Percentiles rank a stretch among this genome's conserved stretches.
Evolutionary conservation across 1,139 yeast species (phyloP).

Genomic region (Scheffersomyces insectosa): DNA sequence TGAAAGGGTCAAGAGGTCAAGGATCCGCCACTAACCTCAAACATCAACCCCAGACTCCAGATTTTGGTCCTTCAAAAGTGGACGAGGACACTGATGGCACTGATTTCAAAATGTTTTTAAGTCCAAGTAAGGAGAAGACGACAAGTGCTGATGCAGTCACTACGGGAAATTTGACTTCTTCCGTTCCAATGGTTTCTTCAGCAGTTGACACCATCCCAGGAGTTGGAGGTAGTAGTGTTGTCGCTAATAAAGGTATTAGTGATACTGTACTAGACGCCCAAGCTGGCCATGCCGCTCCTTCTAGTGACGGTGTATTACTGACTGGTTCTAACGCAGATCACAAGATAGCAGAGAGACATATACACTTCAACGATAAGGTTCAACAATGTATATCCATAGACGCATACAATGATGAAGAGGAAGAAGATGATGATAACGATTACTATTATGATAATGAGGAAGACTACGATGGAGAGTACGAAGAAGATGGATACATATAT

Average conservation of each 20-base stretch:
- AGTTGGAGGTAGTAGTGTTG: neutral
- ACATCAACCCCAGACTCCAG: neutral
- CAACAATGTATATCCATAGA: slow-evolving; percentile 85
- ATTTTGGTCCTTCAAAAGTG: neutral
- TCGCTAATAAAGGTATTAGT: neutral
- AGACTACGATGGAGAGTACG: slow-evolving; percentile 24
- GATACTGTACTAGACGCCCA: neutral
- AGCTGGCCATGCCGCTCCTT: neutral
- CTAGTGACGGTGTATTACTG: neutral
- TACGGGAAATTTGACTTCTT: neutral
- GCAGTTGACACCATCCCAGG: neutral
- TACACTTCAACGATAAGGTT: slow-evolving; percentile 90
- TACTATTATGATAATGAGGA: slow-evolving; percentile 25
- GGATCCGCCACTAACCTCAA: neutral
- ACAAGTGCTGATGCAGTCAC: neutral
- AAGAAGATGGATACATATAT: slow-evolving; percentile 10
- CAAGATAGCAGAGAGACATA: slow-evolving; percentile 53
- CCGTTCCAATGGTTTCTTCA: neutral
- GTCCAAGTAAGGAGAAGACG: neutral
- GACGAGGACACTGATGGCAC: neutral
- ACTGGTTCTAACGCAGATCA: slow-evolving; percentile 1
- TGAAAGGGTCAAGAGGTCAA: neutral
- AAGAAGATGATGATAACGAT: slow-evolving; percentile 14
- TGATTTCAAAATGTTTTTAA: neutral
- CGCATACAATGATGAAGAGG: slow-evolving; percentile 36